Evolutionary conservation across 805 yeast species (phyloP).

Genomic region (Komagataella mondaviorum): DNA sequence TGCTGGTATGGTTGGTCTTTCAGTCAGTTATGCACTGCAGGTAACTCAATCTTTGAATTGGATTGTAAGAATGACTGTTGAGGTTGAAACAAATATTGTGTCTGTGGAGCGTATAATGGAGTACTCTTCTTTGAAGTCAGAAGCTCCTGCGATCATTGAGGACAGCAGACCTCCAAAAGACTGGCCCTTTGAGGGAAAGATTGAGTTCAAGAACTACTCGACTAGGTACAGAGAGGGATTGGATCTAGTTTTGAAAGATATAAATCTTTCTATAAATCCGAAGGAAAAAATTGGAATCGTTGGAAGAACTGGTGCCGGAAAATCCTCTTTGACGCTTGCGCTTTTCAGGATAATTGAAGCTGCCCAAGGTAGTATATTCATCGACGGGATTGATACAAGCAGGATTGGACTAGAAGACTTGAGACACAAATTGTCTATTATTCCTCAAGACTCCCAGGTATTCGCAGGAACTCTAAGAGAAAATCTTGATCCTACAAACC

Average conservation of each 20-base stretch:
- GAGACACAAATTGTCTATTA: slow-evolving; percentile 66
- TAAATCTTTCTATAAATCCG: slow-evolving; percentile 50
- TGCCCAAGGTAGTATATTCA: slow-evolving; percentile 51
- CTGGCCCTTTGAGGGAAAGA: slow-evolving; percentile 69
- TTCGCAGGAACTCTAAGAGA: slow-evolving; percentile 79
- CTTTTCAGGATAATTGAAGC: slow-evolving; percentile 78
- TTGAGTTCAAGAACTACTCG: slow-evolving; percentile 60
- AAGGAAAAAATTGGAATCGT: slow-evolving; percentile 89
- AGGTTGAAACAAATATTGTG: slow-evolving; percentile 93
- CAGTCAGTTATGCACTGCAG: slow-evolving; percentile 86
- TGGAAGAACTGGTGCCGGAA: slow-evolving; percentile 96
- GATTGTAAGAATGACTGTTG: slow-evolving; percentile 98
- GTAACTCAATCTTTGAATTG: slow-evolving; percentile 89
- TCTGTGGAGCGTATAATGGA: slow-evolving; percentile 59
- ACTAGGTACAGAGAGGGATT: slow-evolving; percentile 75
- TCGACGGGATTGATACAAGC: slow-evolving; percentile 59
- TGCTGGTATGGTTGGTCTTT: slow-evolving; percentile 89
- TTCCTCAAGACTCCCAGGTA: slow-evolving; percentile 91
- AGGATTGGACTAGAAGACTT: slow-evolving; percentile 65
- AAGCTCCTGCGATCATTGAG: slow-evolving; percentile 53
- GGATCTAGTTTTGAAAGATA: slow-evolving; percentile 63
- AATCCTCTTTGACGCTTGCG: slow-evolving; percentile 74
- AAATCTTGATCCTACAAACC: slow-evolving; percentile 72
- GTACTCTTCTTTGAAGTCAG: slow-evolving; percentile 40
- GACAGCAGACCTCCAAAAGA: slow-evolving; percentile 40